Conservation (phyloP, 78 protist species). For the slime mould (Dictyostelium discoideum) region DNA sequence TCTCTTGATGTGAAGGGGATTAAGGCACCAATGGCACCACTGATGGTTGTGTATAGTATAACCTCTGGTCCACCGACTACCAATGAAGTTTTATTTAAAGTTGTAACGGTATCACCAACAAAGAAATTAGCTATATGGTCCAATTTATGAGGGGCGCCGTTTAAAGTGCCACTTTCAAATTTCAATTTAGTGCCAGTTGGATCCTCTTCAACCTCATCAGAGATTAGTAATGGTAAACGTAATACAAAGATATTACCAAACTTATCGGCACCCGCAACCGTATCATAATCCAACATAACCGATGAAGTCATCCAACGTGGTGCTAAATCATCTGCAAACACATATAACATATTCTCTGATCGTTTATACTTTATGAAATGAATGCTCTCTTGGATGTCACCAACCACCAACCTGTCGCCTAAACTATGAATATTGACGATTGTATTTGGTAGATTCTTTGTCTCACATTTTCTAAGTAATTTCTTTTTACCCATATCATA, state of each 20-base stretch:
- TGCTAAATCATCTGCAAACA: constrained; percentile 95
- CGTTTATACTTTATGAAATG: constrained; percentile 85
- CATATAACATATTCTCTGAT: constrained; percentile 80
- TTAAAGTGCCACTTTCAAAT: constrained; percentile 79
- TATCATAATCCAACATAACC: constrained; percentile 90
- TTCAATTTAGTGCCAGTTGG: constrained; percentile 79
- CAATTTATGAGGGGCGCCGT: constrained; percentile 89
- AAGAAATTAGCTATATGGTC: constrained; percentile 79
- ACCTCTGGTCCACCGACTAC: constrained; percentile 85
- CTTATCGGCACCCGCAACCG: constrained; percentile 94
- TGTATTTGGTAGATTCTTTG: constrained; percentile 75
- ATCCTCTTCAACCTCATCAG: constrained; percentile 89
- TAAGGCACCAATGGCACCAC: constrained; percentile 87
- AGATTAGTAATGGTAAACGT: constrained; percentile 85
- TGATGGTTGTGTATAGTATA: constrained; percentile 83
- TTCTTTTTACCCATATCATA: constrained; percentile 95
- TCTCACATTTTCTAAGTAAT: constrained; percentile 95
- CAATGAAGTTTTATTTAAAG: constrained; percentile 78
- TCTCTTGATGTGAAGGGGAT: constrained; percentile 86
- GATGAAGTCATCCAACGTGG: constrained; percentile 93
- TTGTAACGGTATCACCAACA: constrained; percentile 92
- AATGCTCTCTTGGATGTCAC: constrained; percentile 93
- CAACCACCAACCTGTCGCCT: constrained; percentile 91
- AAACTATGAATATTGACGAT: constrained; percentile 63
- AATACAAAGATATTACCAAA: constrained; percentile 93